Evolutionary conservation across 345 rosid species (phyloP), one percentile per base, ranked within the genome.

Genomic region (Syzygium oleosum): DNA sequence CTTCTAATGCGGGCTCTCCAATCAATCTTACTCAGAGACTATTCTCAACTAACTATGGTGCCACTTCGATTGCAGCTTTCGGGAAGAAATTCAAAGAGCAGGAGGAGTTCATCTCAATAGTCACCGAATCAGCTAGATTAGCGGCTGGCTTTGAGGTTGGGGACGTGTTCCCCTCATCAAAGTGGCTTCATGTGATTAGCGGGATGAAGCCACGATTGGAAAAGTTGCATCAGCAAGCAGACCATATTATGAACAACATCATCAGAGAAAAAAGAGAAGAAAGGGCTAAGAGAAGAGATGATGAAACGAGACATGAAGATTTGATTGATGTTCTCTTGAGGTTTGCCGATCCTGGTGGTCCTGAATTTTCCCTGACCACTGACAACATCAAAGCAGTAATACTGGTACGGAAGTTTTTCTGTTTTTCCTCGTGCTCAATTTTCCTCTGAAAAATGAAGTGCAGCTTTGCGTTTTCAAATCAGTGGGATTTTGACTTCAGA

Each of bases 371-470:
- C 29, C 54, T 91, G 41, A 85, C 89, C 21, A 59, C 41, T n/a
- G 38, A 83, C 79, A 91, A 89, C 88, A 86, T 91, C 85, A 90
- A 91, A 84, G 88, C 91, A 52, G 86, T 91, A 16, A 85, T 89
- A 49, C 25, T 88, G 89, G 93, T 90, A 7, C 34, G 86, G 38
- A n/a, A 27, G 3, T 29, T 52, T 56, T 52, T 73, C 13, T 78
- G 27, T 52, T 12, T 17, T 85, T 46, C n/a, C 58, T 43, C 43
- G 1, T 34, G 25, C 56, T 61, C 5, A 43, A 19, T n/a, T 23
- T 9, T 61, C 23, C 17, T 13, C 8, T 12, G 83, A 46, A 22
- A 12, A 22, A 5, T 27, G 29, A 29, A n/a, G 16, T 15, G 55
- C 55, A 16, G 21, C 21, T 17, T 53, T 53, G 2, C 21, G 7